These are phyloP conservation scores for Dryas octopetala DNA, from an alignment of 306 rosid species.

Conservation along the genomic window DNA sequence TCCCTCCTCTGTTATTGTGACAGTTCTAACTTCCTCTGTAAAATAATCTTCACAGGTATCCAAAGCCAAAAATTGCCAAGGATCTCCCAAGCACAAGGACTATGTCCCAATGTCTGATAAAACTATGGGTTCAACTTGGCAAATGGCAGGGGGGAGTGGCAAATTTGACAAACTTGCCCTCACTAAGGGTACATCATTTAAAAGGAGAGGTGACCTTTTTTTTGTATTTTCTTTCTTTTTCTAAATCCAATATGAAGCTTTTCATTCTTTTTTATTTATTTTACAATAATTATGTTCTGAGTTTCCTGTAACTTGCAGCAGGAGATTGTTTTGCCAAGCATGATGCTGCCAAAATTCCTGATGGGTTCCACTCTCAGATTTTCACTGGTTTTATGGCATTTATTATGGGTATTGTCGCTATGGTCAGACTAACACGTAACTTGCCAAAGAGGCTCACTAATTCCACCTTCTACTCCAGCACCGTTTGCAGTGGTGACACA, in stretches of 20 bases:
- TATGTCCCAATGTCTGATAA: slow-evolving; percentile 41
- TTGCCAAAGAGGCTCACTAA: slow-evolving; percentile 79
- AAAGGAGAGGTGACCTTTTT: not conserved
- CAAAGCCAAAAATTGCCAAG: slow-evolving; percentile 10
- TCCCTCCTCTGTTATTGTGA: not conserved
- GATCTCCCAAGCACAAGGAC: slow-evolving; percentile 25
- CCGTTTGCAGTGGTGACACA: slow-evolving; percentile 33
- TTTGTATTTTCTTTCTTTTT: not conserved
- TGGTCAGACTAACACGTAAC: slow-evolving; percentile 68
- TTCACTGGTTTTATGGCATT: slow-evolving; percentile 68
- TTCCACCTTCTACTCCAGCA: slow-evolving; percentile 65
- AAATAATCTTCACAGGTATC: slow-evolving; percentile 46
- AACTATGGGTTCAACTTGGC: slow-evolving; percentile 32
- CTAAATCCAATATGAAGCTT: not conserved
- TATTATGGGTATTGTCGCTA: slow-evolving; percentile 70
- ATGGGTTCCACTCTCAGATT: slow-evolving; percentile 52
- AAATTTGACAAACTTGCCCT: slow-evolving; percentile 6
- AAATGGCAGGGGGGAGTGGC: slow-evolving; percentile 27
- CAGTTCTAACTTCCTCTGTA: slow-evolving; percentile 21
- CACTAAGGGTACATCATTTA: slow-evolving; percentile 49
- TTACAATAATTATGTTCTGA: not conserved
- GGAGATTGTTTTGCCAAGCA: slow-evolving; percentile 31
- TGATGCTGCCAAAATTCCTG: slow-evolving; percentile 45
- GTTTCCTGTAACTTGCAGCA: slow-evolving; percentile 15
- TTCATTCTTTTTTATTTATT: not conserved